Conservation (phyloP, 2,329 filamentous ascomycete species). For the Fusarium sarcochroum region DNA sequence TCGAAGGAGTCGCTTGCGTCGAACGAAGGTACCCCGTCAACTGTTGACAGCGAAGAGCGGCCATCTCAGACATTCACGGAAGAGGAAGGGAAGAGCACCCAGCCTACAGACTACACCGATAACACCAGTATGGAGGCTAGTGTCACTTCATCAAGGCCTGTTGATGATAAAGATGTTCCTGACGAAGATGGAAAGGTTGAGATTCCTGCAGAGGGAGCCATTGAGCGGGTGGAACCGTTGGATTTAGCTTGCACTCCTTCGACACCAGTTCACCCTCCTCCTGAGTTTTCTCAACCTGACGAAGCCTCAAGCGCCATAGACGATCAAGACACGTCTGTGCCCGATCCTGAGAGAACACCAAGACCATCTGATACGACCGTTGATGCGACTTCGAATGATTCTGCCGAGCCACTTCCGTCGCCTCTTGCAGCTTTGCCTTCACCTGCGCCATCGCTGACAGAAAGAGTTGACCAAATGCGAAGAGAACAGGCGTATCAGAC, state of each 20-base stretch:
- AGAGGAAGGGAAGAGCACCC: constrained; percentile 62
- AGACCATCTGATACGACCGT: constrained; percentile 28
- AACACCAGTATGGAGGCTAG: constrained; percentile 52
- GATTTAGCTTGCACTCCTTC: constrained; percentile 61
- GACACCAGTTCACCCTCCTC: constrained; percentile 39
- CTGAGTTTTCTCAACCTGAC: constrained; percentile 19
- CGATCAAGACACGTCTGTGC: constrained; percentile 22
- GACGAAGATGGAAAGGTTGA: constrained; percentile 52
- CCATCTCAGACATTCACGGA: constrained; percentile 62
- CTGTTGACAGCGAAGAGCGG: constrained; percentile 64
- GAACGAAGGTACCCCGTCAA: constrained; percentile 75
- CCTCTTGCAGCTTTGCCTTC: constrained; percentile 33
- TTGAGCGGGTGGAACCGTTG: constrained; percentile 64
- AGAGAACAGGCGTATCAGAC: constrained; percentile 59
- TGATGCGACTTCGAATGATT: constrained; percentile 34
- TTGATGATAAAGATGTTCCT: constrained; percentile 40
- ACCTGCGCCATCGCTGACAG: constrained; percentile 52
- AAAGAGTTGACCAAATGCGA: constrained; percentile 66
- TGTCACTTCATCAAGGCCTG: constrained; percentile 45
- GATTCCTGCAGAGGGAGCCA: constrained; percentile 52
- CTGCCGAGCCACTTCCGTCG: constrained; percentile 25
- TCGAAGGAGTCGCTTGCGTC: constrained; percentile 81
- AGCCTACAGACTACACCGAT: constrained; percentile 58
- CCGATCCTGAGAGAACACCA: constrained; percentile 45
- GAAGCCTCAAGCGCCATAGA: constrained; percentile 11